Percentiles rank a stretch among this genome's conserved stretches.
These are phyloP conservation scores for Proliferodiscus dingleyae DNA, from an alignment of 2,329 filamentous ascomycete genomes.

Conservation along the genomic window DNA sequence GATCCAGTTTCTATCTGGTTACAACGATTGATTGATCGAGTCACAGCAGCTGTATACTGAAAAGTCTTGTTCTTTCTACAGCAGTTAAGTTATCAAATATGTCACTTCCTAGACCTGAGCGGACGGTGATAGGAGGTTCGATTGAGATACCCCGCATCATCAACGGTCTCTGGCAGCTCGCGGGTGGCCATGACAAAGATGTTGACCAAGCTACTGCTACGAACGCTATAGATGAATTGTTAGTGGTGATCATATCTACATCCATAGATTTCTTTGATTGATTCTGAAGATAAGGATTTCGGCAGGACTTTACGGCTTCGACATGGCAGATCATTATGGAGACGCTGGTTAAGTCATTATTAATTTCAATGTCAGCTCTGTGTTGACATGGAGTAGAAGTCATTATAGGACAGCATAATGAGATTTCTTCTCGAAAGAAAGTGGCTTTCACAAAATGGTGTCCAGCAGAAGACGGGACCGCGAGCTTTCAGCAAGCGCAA, in stretches of 20 bases:
- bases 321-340: constrained; percentile 17
- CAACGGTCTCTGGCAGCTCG: constrained; percentile 17
- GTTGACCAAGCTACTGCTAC: constrained; percentile 11
- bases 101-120: constrained; percentile 25
- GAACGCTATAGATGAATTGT: constrained; percentile 12
- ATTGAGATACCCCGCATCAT: constrained; percentile 16
- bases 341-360: constrained; percentile 5
- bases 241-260: neutral
- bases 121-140: constrained; percentile 2
- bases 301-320: constrained; percentile 11
- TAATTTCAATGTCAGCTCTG: neutral
- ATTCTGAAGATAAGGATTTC: constrained; percentile 5
- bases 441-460: constrained; percentile 27
- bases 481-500: constrained; percentile 21
- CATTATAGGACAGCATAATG: constrained; percentile 9
- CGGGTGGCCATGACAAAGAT: constrained; percentile 16
- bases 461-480: constrained; percentile 17
- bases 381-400: constrained; percentile 3
- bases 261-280: no score
- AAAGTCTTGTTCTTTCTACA: neutral
- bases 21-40: no score
- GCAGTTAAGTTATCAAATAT: neutral
- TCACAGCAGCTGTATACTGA: no score
- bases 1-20: no score
- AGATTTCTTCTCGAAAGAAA: neutral